Base-by-base conservation (phyloP, 352 stramenopile genomes). In the Phytophthora pinifolia region DNA sequence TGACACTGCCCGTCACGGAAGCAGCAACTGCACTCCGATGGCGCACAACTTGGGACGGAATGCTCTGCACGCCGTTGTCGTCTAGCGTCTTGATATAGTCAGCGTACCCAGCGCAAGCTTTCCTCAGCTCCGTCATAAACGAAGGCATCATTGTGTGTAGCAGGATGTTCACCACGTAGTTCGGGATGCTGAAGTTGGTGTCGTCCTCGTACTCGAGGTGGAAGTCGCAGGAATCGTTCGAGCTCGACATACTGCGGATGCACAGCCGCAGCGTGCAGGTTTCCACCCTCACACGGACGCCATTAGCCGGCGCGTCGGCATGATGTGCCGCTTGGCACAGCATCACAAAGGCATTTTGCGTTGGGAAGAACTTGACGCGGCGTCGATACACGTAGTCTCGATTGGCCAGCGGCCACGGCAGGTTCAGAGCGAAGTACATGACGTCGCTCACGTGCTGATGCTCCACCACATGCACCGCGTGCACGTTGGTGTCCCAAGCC, bases 371-470 rank as follows among this genome's bases (percentile, higher is more conserved):
- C 57, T 80, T 76, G 39, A 72, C 65, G 14, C 74, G 74, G 2
- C 83, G 78, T 46, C 76, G 61, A 57, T 84, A 93, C n/a, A 91
- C 83, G 53, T 93, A 93, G 59, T 93, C 83, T 6, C 83, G 80
- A 44, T 78, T 72, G 8, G 80, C 53, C 30, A 90, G 70, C 10
- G 83, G 83, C 83, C 83, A 92, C 42, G 76, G 76, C 41, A 90
- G 46, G 18, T 74, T 72, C 29, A 74, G 29, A 1, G 70, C 54
- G 46, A 62, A 84, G 52, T 92, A 89, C 58, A 92, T 72, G 30
- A 92, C 67, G 54, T 89, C 78, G 37, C 74, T 71, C 12, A 76
- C 65, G 2, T 63, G 49, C 37, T 74, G 53, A 6, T 58, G 64
- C 29, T 88, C 78, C 27, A 92, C 31, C 17, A 84, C 67, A 6